A percentile compares a stretch with the other conserved stretches of the same genome.
Evolutionary conservation across 176 grass and related monocot species (phyloP).

Genomic region (Carex littledalei): DNA sequence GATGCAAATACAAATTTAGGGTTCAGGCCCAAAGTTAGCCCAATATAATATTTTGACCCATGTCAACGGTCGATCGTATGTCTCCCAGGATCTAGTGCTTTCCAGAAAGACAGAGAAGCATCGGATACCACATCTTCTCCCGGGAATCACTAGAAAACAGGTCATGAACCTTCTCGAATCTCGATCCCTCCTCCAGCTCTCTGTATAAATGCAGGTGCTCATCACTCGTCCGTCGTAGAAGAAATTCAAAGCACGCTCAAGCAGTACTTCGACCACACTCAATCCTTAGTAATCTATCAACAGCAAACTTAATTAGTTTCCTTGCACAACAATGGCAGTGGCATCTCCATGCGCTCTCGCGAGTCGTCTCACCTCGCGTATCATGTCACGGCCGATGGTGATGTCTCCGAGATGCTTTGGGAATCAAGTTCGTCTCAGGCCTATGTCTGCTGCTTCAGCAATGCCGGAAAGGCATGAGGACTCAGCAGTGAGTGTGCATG

Average conservation of each 20-base stretch:
- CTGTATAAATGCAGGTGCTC: neutral
- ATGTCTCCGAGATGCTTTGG: neutral
- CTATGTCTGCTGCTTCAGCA: conserved; percentile 34
- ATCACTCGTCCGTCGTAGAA: neutral
- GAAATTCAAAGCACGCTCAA: neutral
- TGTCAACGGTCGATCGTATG: neutral
- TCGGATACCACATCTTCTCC: neutral
- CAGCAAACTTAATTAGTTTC: no score
- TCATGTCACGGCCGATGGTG: conserved; percentile 30
- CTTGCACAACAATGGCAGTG: conserved; percentile 29
- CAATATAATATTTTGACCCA: neutral
- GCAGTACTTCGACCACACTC: neutral
- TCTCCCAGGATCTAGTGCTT: neutral
- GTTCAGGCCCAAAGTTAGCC: neutral
- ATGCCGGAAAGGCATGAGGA: conserved; percentile 47
- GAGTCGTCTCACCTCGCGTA: conserved; percentile 35
- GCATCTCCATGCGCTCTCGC: conserved; percentile 43
- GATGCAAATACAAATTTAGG: neutral
- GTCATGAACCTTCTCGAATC: conserved; percentile 17
- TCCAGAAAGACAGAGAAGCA: conserved; percentile 9
- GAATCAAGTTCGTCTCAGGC: conserved; percentile 15
- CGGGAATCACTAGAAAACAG: neutral
- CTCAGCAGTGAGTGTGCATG: conserved; percentile 44
- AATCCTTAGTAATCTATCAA: neutral
- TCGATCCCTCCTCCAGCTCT: neutral